Percentiles rank a stretch among this genome's conserved stretches.
phyloP scores from a whole-genome alignment of 2,329 filamentous ascomycete species.

The Ceratocystis variospora region DNA sequence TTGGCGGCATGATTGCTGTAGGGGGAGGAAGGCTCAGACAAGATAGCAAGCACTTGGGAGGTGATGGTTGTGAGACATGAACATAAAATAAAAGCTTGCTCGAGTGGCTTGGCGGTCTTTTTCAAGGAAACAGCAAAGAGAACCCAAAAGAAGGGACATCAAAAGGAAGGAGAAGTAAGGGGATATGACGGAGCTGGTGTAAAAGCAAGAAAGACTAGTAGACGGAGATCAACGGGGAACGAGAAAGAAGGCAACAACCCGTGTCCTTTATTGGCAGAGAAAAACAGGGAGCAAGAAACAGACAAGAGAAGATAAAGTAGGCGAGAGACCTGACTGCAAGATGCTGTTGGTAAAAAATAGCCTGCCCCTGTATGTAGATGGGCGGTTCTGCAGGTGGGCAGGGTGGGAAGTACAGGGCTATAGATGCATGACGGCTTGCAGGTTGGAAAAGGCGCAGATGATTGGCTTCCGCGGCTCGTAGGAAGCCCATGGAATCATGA shows the following conservation, averaged over 20 bases:
- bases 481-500: neutral
- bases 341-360: neutral
- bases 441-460: neutral
- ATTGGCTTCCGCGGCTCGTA: neutral
- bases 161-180: neutral
- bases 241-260: neutral
- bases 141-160: neutral
- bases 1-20: conserved; percentile 1
- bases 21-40: neutral
- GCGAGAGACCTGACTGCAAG: neutral
- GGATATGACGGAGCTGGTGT: neutral
- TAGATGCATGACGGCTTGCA: neutral
- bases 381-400: neutral
- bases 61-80: neutral
- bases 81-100: neutral
- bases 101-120: neutral
- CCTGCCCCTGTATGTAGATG: neutral
- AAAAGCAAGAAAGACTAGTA: neutral
- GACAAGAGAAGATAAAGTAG: neutral
- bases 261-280: neutral
- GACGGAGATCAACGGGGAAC: neutral
- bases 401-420: neutral
- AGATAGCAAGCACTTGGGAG: neutral
- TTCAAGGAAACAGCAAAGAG: neutral
- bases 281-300: neutral